These are phyloP conservation scores for Botrytis byssoidea DNA, from an alignment of 2,329 filamentous ascomycete species.

Conservation along the genomic window DNA sequence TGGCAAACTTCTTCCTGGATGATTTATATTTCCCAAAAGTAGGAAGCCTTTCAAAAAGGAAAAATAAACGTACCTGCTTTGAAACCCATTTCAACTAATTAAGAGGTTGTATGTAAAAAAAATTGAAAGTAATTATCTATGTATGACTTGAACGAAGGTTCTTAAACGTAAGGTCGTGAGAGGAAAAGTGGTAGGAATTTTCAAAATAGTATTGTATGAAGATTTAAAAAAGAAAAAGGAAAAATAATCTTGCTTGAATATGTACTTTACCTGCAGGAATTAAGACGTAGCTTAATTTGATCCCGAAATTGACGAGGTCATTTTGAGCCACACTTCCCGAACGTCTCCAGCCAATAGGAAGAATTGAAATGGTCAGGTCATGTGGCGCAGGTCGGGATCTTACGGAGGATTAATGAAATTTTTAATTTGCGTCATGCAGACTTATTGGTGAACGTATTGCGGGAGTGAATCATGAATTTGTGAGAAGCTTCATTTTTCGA, in stretches of 20 bases:
- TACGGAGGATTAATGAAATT: constrained; percentile 14
- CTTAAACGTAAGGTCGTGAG: constrained; percentile 9
- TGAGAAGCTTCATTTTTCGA: not conserved
- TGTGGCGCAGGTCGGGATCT: constrained; percentile 17
- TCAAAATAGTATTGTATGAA: not conserved
- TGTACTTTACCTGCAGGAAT: not conserved
- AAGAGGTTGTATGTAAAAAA: constrained; percentile 21
- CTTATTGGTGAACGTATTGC: constrained; percentile 9
- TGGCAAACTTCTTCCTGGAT: constrained; percentile 14
- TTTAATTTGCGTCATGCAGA: not conserved
- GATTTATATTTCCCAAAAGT: not conserved
- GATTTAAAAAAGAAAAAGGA: not conserved
- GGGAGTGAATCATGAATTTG: not conserved
- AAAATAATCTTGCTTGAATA: constrained; percentile 15
- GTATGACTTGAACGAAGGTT: not conserved
- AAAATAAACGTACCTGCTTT: constrained; percentile 41
- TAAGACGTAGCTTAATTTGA: not conserved
- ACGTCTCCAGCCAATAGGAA: constrained; percentile 11
- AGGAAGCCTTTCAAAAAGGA: not conserved
- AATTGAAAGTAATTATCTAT: constrained; percentile 11
- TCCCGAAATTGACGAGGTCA: constrained; percentile 16
- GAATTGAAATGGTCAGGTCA: constrained; percentile 6
- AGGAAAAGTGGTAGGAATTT: not conserved
- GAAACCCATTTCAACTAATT: constrained; percentile 43
- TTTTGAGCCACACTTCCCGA: constrained; percentile 16